phyloP scores from a whole-genome alignment of 768 basidiomycete species.

The Scleroderma bovista region DNA sequence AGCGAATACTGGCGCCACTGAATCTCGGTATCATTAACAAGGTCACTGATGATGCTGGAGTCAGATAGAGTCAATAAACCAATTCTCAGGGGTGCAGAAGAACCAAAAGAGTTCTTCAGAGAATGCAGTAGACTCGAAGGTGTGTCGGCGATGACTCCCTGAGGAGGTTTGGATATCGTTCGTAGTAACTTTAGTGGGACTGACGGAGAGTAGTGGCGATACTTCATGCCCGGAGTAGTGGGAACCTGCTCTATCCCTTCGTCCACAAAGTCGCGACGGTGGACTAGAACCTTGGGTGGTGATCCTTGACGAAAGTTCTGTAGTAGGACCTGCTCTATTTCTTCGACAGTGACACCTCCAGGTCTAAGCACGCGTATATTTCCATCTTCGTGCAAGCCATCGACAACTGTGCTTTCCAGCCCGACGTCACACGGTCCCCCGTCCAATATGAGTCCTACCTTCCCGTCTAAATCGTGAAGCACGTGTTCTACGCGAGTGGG shows the following conservation, averaged over 20 bases:
- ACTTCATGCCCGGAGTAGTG: constrained; percentile 99
- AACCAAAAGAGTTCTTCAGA: constrained; percentile 24
- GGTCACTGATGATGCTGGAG: constrained; percentile 33
- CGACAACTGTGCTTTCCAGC: constrained; percentile 92
- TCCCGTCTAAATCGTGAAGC: constrained; percentile 66
- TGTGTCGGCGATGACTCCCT: constrained; percentile 25
- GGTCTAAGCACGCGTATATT: constrained; percentile 80
- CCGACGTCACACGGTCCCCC: constrained; percentile 91
- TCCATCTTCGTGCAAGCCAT: constrained; percentile 74
- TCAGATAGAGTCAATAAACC: constrained; percentile 68
- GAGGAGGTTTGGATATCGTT: constrained; percentile 41
- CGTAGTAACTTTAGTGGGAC: constrained; percentile 78
- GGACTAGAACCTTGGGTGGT: constrained; percentile 66
- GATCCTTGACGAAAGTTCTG: constrained; percentile 32
- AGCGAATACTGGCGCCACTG: constrained; percentile 55
- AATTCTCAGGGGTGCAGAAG: constrained; percentile 34
- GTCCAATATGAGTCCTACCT: constrained; percentile 76
- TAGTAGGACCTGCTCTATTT: constrained; percentile 58
- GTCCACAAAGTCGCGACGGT: constrained; percentile 72
- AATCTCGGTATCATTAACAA: constrained; percentile 31
- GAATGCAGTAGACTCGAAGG: constrained; percentile 38
- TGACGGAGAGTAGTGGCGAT: constrained; percentile 91
- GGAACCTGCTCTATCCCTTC: constrained; percentile 69
- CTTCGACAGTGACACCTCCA: constrained; percentile 89
- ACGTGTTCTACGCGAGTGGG: constrained; percentile 91